Evolutionary conservation across 495 filamentous ascomycete genomes (phyloP), one percentile per base, ranked within the genome.

Genomic region (Penicillium cosmopolitanum): DNA sequence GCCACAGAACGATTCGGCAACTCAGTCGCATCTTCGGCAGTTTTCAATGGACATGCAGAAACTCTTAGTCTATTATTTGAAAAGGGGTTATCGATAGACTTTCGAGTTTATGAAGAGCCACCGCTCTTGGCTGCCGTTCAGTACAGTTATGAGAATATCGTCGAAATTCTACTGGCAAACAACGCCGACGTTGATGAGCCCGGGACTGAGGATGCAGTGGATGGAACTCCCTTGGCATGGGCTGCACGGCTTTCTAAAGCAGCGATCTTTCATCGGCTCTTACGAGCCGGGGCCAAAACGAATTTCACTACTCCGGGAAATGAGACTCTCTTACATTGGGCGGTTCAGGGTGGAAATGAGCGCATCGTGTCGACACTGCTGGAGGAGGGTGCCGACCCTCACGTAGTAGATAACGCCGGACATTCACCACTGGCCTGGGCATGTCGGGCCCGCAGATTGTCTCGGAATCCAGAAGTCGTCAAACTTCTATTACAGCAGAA

Each of bases 231-330:
- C 11, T 48, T 28, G 23, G 46, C 23, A 50, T 53, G 33, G 48
- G 54, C 59, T 21, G 54, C 54, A 19, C 54, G 23, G 11, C 4
- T 13, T 31, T 42, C 34, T 0, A 11, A 55, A 16, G 7, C 5
- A 15, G 23, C 43, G 1, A 28, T 43, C 10, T 31, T 53, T 15
- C 47, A 21, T 3, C 38, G 12, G 12, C 43, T 62, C 1, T 11
- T 62, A 2, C 54, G 47, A 1, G 60, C 60, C 42, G 54, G 50
- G 23, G 54, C 59, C 5, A 43, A 62, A 36, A 34, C 40, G 12
- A 10, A 57, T n/a, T 50, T n/a, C 1, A 36, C 12, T 3, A 50
- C n/a, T 1, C 31, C 15, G 18, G 9, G 13, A 13, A 48, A 50
- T 2, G 33, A 42, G 33, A 56, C 19, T 25, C 25, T 43, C 31